Base-by-base conservation (phyloP, 176 grass and related monocot species). In the Hsuehochloa calcarea region DNA sequence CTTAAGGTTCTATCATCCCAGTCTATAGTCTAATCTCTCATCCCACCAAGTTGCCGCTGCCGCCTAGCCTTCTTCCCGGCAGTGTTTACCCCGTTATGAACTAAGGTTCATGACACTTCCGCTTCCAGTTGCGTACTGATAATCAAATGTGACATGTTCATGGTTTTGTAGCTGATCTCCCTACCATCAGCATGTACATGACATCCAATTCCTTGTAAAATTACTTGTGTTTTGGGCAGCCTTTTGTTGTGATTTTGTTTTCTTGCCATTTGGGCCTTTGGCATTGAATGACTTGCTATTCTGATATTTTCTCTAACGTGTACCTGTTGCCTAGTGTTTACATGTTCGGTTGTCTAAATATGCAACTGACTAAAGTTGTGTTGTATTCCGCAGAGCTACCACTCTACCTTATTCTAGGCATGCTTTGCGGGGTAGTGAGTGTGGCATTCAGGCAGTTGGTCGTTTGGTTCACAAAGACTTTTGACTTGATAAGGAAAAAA, bases 401-500 rank as follows among this genome's bases (percentile, higher is more conserved):
- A 54, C 90, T 96, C n/a, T 96, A 96, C 65, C 93, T 99, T 77
- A 99, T 99, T 76, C 88, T 99, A 72, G 93, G 93, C 68, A 99
- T 99, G 91, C 90, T 99, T 38, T 99, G 96, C 77, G 96, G 96
- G 19, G 91, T 84, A 43, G 96, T 98, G 56, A 96, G 96, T 50
- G 93, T 99, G 74, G 93, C 45, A 68, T 99, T 99, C 90, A 88
- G 80, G 79, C 89, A 86, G 74, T 81, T 99, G 86, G 93, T 94
- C 17, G 83, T 98, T 92, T 96, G 91, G 96, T 98, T 94, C 64
- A 94, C 96, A 15, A 99, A 94, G 76, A 89, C 85, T 49, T 98
- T 95, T 87, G 96, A 94, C 52, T 90, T 89, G 79, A 87, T 95
- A 90, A 95, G 92, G 65, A 90, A 95, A 80, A 88, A 83, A 31